phyloP scores from a whole-genome alignment of 805 yeast genomes.

The Saccharomycopsis sp. region DNA sequence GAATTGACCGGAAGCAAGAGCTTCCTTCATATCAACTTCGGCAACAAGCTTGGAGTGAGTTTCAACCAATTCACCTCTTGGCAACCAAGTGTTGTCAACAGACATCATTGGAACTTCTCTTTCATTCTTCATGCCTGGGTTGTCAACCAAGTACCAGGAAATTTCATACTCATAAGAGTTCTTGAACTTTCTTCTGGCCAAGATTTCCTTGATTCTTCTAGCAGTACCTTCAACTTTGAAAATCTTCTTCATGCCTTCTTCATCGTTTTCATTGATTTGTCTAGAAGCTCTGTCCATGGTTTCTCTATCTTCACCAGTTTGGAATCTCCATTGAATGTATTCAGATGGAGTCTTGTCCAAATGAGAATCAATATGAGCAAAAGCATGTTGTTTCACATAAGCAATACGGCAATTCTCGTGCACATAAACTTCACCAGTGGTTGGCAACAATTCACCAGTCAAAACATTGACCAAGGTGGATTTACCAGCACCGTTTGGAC shows the following conservation, averaged over 20 bases:
- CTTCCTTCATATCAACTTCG: constrained; percentile 99
- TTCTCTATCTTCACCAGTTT: constrained; percentile 99
- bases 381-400: constrained; percentile 99
- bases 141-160: constrained; percentile 96
- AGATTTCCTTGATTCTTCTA: constrained; percentile 93
- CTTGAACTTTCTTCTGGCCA: constrained; percentile 99
- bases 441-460: constrained; percentile 99
- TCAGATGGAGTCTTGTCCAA: constrained; percentile 99
- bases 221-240: constrained; percentile 98
- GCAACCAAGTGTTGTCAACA: constrained; percentile 99
- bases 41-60: constrained; percentile 99
- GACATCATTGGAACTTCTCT: constrained; percentile 99
- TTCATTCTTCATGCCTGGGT: constrained; percentile 97
- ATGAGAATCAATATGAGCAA: constrained; percentile 98
- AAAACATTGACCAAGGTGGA: constrained; percentile 97
- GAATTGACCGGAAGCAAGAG: constrained; percentile 99
- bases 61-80: constrained; percentile 97
- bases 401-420: constrained; percentile 99
- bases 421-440: constrained; percentile 96
- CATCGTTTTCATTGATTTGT: constrained; percentile 94
- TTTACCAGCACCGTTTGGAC: constrained; percentile 99
- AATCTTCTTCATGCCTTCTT: constrained; percentile 97
- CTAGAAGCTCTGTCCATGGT: constrained; percentile 99
- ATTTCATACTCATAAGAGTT: constrained; percentile 99
- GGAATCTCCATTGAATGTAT: constrained; percentile 99